Conservation (phyloP, 2,329 filamentous ascomycete species). For the Cladophialophora yegresii region DNA sequence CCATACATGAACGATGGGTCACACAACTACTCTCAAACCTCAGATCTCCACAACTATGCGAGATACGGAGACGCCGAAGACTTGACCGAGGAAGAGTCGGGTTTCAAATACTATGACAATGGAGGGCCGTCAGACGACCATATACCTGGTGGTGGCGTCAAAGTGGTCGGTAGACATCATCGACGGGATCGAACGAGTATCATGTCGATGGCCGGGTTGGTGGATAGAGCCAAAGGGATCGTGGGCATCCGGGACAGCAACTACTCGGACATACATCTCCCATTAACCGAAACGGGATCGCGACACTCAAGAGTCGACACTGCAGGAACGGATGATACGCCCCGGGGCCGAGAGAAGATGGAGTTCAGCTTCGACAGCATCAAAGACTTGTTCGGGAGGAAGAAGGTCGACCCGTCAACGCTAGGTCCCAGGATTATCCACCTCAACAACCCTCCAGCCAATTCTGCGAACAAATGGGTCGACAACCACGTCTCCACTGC, state of each 20-base stretch:
- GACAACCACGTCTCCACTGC: slow-evolving; percentile 97
- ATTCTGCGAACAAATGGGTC: slow-evolving; percentile 83
- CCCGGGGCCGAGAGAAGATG: slow-evolving; percentile 53
- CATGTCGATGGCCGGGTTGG: slow-evolving; percentile 76
- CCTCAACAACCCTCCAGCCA: slow-evolving; percentile 94
- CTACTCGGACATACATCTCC: slow-evolving; percentile 98
- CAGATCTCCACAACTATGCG: slow-evolving; percentile 82
- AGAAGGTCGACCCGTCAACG: slow-evolving; percentile 84
- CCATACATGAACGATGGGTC: slow-evolving; percentile 42
- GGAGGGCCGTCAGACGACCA: slow-evolving; percentile 62
- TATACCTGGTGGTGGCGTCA: slow-evolving; percentile 45
- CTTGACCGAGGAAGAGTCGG: slow-evolving; percentile 73
- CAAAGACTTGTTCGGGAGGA: slow-evolving; percentile 86
- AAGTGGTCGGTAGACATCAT: slow-evolving; percentile 28
- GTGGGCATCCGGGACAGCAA: slow-evolving; percentile 76
- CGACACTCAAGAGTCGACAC: slow-evolving; percentile 52
- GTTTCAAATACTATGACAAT: slow-evolving; percentile 71
- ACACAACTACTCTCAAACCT: slow-evolving; percentile 69
- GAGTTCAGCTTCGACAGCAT: slow-evolving; percentile 73
- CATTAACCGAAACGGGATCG: slow-evolving; percentile 75
- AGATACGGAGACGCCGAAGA: slow-evolving; percentile 90
- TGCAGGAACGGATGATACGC: slow-evolving; percentile 46
- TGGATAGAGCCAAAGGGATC: slow-evolving; percentile 86
- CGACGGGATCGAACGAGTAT: slow-evolving; percentile 79
- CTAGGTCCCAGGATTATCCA: slow-evolving; percentile 90